Evolutionary conservation across 2,329 filamentous ascomycete genomes (phyloP).

Genomic region (Gaeumannomyces sp.): DNA sequence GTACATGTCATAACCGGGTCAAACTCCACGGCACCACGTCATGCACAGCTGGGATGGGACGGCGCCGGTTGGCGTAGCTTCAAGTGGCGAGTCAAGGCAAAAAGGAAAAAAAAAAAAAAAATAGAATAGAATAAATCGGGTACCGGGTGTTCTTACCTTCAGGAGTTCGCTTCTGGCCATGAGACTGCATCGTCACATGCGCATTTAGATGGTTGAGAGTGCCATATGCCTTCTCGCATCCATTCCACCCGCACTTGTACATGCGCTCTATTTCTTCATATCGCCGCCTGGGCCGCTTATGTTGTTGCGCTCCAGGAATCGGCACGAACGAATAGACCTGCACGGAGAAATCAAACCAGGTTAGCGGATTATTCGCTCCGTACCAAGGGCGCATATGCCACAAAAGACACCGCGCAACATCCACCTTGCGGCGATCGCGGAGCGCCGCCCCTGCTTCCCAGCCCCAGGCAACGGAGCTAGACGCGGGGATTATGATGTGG

Average conservation of each 20-base stretch:
- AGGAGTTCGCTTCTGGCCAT: conserved; percentile 88
- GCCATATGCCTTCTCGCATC: conserved; percentile 97
- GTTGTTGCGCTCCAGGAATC: conserved; percentile 92
- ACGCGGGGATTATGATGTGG: too few relatives aligned
- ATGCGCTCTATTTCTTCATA: conserved; percentile 99
- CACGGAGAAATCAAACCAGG: conserved; percentile 19
- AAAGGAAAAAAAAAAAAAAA: conserved; percentile 4
- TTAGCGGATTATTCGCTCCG: conserved; percentile 11
- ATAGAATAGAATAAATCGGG: conserved; percentile 6
- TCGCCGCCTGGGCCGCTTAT: conserved; percentile 85
- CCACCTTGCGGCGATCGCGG: not conserved
- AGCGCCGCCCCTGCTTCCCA: too few relatives aligned
- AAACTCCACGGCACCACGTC: not conserved
- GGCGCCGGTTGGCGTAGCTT: not conserved
- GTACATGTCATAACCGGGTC: not conserved
- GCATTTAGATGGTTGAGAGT: conserved; percentile 97
- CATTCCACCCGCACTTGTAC: conserved; percentile 99
- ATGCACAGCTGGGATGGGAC: not conserved
- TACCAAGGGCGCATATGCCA: not conserved
- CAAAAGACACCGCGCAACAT: not conserved
- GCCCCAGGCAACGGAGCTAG: too few relatives aligned
- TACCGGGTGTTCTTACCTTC: conserved; percentile 66
- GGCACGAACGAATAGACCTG: conserved; percentile 98
- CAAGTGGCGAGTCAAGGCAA: not conserved
- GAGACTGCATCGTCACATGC: conserved; percentile 98